phyloP scores from a whole-genome alignment of 1,139 yeast genomes.

The Candida albicans region DNA sequence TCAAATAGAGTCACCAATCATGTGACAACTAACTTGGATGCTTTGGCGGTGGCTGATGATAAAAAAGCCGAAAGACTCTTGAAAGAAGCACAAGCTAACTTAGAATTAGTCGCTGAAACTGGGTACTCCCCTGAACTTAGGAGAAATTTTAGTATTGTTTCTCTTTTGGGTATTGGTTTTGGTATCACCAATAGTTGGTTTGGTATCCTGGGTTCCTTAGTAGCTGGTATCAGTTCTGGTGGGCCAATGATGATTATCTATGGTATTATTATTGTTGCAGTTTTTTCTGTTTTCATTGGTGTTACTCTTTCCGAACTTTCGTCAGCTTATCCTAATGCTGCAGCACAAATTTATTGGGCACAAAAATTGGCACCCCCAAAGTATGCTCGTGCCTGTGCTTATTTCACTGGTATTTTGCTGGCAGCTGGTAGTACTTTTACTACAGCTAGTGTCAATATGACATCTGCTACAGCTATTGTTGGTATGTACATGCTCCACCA shows the following conservation, averaged over 20 bases:
- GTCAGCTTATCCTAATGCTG: conserved; percentile 59
- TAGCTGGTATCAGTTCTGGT: conserved; percentile 63
- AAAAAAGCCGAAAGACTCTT: conserved; percentile 20
- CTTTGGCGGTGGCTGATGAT: conserved; percentile 27
- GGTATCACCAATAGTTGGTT: conserved; percentile 66
- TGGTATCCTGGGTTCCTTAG: conserved; percentile 37
- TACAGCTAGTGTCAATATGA: conserved; percentile 60
- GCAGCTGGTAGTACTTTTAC: conserved; percentile 60
- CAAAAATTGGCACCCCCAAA: conserved; percentile 52
- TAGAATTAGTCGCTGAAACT: conserved; percentile 32
- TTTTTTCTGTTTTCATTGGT: conserved; percentile 38
- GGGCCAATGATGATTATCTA: conserved; percentile 68
- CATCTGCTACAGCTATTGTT: conserved; percentile 47
- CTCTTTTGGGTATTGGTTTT: conserved; percentile 62
- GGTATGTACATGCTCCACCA: conserved; percentile 54
- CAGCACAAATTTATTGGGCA: conserved; percentile 68
- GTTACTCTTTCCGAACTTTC: conserved; percentile 49
- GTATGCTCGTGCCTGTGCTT: conserved; percentile 46
- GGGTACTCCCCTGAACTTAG: conserved; percentile 43
- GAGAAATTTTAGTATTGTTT: conserved; percentile 50
- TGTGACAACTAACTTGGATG: conserved; percentile 12
- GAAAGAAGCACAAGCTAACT: conserved; percentile 33
- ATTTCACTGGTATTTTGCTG: conserved; percentile 54
- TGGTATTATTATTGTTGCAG: conserved; percentile 63
- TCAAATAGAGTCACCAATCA: conserved; percentile 12